Conservation (phyloP, 768 basidiomycete genomes). For the Tephrocybe sp. region DNA sequence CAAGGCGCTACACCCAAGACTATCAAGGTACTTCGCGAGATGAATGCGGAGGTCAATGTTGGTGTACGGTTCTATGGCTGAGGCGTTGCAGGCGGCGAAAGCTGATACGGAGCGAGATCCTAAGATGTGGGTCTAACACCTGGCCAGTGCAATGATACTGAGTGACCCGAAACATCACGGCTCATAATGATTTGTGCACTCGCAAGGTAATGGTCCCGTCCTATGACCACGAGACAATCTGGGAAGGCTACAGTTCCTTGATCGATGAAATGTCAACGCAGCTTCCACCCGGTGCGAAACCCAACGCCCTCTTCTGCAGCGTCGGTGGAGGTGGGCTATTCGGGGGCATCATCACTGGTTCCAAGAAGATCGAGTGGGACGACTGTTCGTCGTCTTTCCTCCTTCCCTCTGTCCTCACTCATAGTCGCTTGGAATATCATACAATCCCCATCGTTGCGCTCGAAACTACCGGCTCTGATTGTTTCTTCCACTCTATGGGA, state of each 20-base stretch:
- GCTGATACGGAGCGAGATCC: conserved; percentile 41
- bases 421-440: too few species aligned
- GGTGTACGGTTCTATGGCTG: conserved; percentile 55
- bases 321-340: conserved; percentile 75
- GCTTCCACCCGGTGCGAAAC: conserved; percentile 39
- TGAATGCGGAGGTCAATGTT: conserved; percentile 58
- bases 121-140: conserved; percentile 49
- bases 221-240: conserved; percentile 61
- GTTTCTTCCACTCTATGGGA: conserved; percentile 70
- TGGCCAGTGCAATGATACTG: too few species aligned
- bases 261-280: conserved; percentile 60
- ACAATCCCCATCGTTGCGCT: conserved; percentile 63
- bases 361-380: conserved; percentile 62
- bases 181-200: not conserved
- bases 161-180: too few species aligned
- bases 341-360: conserved; percentile 59
- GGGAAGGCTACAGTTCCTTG: conserved; percentile 51
- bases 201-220: conserved; percentile 65
- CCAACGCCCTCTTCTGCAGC: conserved; percentile 73
- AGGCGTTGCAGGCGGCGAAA: conserved; percentile 51
- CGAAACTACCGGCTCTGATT: conserved; percentile 71
- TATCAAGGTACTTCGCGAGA: conserved; percentile 45
- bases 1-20: conserved; percentile 47
- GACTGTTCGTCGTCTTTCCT: conserved; percentile 44
- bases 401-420: too few species aligned